Evolutionary conservation across 768 basidiomycete genomes (phyloP).

Genomic region (Phylloporus arenicola): DNA sequence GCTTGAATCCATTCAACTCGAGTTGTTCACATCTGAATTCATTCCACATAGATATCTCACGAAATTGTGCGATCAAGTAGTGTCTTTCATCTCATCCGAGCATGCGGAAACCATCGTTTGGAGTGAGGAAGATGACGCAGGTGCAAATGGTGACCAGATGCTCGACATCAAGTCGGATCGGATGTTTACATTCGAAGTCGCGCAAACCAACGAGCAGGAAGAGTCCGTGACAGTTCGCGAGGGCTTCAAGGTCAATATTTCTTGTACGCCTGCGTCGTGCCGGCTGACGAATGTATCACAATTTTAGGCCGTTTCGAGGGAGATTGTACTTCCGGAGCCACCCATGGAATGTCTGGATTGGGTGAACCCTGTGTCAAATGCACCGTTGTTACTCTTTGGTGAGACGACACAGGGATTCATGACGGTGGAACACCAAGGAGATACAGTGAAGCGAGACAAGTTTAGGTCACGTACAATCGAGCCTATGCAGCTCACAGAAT

Average conservation of each 20-base stretch:
- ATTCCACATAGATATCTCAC: conserved; percentile 45
- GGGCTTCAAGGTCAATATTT: conserved; percentile 41
- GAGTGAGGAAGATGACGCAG: conserved; percentile 30
- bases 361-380: conserved; percentile 3
- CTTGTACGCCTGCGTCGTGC: background rate
- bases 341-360: conserved; percentile 3
- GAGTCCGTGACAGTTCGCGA: conserved; percentile 40
- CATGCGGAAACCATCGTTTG: conserved; percentile 44
- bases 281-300: background rate
- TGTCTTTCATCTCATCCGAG: conserved; percentile 45
- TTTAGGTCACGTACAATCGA: background rate
- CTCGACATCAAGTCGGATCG: conserved; percentile 37
- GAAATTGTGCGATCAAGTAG: conserved; percentile 52
- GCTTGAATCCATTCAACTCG: background rate
- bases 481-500: conserved; percentile 8
- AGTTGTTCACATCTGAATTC: background rate
- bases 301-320: conserved; percentile 9
- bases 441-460: background rate
- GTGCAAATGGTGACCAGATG: conserved; percentile 23
- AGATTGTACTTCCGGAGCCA: conserved; percentile 9
- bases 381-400: conserved; percentile 33
- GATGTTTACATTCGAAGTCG: conserved; percentile 49
- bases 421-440: conserved; percentile 21
- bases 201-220: conserved; percentile 52
- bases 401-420: conserved; percentile 40